Evolutionary conservation across 1,284 basidiomycete species (phyloP).

Genomic region (Kalmanozyma brasiliensis): DNA sequence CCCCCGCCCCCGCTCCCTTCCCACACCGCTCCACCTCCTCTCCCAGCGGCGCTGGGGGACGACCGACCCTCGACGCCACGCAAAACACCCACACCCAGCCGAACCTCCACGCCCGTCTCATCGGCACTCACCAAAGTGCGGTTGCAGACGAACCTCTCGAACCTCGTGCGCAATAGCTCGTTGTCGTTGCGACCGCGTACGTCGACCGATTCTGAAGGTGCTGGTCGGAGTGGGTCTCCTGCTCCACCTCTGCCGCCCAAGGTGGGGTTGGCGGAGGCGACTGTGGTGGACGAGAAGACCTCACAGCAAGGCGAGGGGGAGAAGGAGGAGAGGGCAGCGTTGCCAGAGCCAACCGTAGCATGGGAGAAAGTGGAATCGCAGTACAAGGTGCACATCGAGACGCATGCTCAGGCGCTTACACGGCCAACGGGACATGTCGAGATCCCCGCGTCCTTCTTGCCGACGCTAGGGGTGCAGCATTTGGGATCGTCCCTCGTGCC

Average conservation of each 20-base stretch:
- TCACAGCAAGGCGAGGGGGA: neutral
- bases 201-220: conserved; percentile 1
- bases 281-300: neutral
- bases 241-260: conserved; percentile 18
- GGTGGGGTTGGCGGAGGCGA: neutral
- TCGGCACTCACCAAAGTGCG: conserved; percentile 11
- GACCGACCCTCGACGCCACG: conserved; percentile 4
- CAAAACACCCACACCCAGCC: conserved; percentile 1
- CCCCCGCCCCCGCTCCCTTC: neutral
- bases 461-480: neutral
- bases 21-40: neutral
- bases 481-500: neutral
- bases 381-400: conserved; percentile 6
- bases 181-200: conserved; percentile 2
- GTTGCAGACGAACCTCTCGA: conserved; percentile 27
- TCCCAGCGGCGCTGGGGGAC: neutral
- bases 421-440: neutral
- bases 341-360: neutral
- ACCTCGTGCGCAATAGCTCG: conserved; percentile 19
- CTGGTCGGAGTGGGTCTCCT: neutral
- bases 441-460: conserved; percentile 6
- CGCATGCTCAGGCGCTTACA: conserved; percentile 20
- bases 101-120: conserved; percentile 8
- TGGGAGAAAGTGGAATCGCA: neutral
- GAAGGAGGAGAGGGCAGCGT: neutral